A percentile compares a stretch with the other conserved stretches of the same genome.
These are phyloP conservation scores for Colletotrichum graminicola DNA, from an alignment of 2,329 filamentous ascomycete genomes.

Conservation along the genomic window DNA sequence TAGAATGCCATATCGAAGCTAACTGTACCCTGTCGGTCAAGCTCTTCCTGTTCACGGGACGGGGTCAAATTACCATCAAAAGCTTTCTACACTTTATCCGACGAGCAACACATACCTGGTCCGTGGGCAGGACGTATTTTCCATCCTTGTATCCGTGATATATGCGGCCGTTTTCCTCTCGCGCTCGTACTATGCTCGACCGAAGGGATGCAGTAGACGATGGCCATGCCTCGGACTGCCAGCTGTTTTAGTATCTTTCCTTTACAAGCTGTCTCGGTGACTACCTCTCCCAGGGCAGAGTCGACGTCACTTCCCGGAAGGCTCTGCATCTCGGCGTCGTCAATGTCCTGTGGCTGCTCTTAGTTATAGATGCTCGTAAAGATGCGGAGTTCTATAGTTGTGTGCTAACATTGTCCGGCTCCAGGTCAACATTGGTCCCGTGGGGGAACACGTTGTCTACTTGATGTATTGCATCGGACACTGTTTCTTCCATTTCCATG, in stretches of 20 bases:
- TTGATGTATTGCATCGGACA: slow-evolving; percentile 24
- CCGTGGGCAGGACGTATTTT: slow-evolving; percentile 54
- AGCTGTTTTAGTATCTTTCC: slow-evolving; percentile 1
- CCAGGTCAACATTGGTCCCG: slow-evolving; percentile 23
- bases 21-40: slow-evolving; percentile 50
- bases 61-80: slow-evolving; percentile 21
- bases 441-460: slow-evolving; percentile 21
- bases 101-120: slow-evolving; percentile 48
- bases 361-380: slow-evolving; percentile 5
- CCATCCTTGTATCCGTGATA: slow-evolving; percentile 56
- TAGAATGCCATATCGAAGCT: neutral
- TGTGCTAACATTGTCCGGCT: slow-evolving; percentile 40
- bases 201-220: slow-evolving; percentile 51
- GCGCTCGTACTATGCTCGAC: slow-evolving; percentile 48
- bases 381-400: neutral
- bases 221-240: slow-evolving; percentile 46
- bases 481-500: slow-evolving; percentile 32
- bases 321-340: slow-evolving; percentile 39
- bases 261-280: slow-evolving; percentile 1
- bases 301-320: slow-evolving; percentile 43
- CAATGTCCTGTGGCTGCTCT: slow-evolving; percentile 25
- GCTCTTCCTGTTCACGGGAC: slow-evolving; percentile 48
- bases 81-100: neutral
- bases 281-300: slow-evolving; percentile 49
- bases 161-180: slow-evolving; percentile 54